Evolutionary conservation across 257 asterid genomes (phyloP), one percentile per base, ranked within the genome.

Genomic region (Leonotis leonurus): DNA sequence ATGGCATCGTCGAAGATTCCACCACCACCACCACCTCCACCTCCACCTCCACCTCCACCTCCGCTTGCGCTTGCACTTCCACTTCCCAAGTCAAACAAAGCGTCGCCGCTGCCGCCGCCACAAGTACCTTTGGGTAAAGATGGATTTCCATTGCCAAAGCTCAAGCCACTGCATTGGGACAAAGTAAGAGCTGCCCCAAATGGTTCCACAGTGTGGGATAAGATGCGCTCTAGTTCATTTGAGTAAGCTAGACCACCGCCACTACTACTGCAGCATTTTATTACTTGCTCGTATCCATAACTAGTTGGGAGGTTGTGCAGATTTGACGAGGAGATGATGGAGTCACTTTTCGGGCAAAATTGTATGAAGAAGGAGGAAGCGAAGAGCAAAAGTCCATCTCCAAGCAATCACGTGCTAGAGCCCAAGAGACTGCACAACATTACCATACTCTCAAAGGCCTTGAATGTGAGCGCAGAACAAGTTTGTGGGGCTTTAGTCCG

Each of bases 91-190:
- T n/a, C n/a, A n/a, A n/a, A n/a, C 21, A 78, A 62, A 21, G 62
- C 73, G 3, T 90, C 95, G n/a, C 87, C 94, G 1, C 96, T 95
- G 25, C 95, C 88, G 1, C 37, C 50, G 2, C 80, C 76, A 36
- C 56, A 66, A 25, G 62, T 72, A 17, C 85, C 91, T 1, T 26
- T 86, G 75, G 94, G 95, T 0, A 86, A 86, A 81, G 90, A 85
- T 26, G 94, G 99, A 5, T 67, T 71, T 12, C 86, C 96, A 5
- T 73, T 92, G 76, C 80, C 96, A 9, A 89, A 85, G 77, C 87
- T 92, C 18, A 92, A 86, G 40, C 96, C 99, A 6, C 95, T 92
- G 44, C 99, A 89, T 14, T 92, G 99, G 99, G 99, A 92, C 80
- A 92, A 89, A 80, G 99, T 92, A 3, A 75, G 96, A 79, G 97